A percentile compares a stretch with the other conserved stretches of the same genome.
Evolutionary conservation across 2,329 filamentous ascomycete genomes (phyloP).

Genomic region (Bipolaris victoriae): DNA sequence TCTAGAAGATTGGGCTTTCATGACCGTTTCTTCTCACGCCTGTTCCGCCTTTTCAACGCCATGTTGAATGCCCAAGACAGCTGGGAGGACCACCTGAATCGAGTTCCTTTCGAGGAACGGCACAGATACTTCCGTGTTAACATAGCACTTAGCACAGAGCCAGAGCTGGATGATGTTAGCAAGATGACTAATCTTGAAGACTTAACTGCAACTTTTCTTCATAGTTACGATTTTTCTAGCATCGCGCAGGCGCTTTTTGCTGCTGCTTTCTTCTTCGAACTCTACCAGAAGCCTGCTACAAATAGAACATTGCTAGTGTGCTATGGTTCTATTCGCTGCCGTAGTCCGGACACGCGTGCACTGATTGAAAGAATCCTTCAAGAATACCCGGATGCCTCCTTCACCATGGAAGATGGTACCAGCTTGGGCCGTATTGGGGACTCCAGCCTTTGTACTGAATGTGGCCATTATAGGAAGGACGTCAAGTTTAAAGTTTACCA

Average conservation of each 20-base stretch:
- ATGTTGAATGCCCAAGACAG: slow-evolving; percentile 16
- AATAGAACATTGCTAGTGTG: slow-evolving; percentile 3
- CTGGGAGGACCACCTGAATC: slow-evolving; percentile 21
- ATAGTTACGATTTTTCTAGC: slow-evolving; percentile 15
- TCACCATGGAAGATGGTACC: slow-evolving; percentile 13
- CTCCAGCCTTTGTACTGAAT: slow-evolving; percentile 11
- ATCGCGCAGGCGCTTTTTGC: slow-evolving; percentile 14
- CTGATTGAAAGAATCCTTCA: slow-evolving; percentile 18
- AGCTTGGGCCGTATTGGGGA: slow-evolving; percentile 3
- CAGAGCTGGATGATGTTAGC: slow-evolving; percentile 11
- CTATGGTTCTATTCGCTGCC: slow-evolving; percentile 16
- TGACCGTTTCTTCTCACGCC: slow-evolving; percentile 15
- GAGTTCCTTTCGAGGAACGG: slow-evolving; percentile 5
- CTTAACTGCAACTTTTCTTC: slow-evolving; percentile 12
- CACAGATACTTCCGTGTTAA: slow-evolving; percentile 23
- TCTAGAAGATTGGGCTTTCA: slow-evolving; percentile 14
- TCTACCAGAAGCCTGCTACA: slow-evolving; percentile 4
- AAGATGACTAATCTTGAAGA: slow-evolving; percentile 18
- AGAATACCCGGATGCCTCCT: slow-evolving; percentile 16
- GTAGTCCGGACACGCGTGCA: slow-evolving; percentile 10
- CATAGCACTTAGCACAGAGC: slow-evolving; percentile 14
- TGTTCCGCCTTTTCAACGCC: slow-evolving; percentile 19
- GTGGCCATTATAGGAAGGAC: slow-evolving; percentile 12
- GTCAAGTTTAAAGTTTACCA: slow-evolving; percentile 11
- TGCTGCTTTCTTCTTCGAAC: slow-evolving; percentile 21